Base-by-base conservation (phyloP, 805 yeast species). In the Yamadazyma paraphyllophila region DNA sequence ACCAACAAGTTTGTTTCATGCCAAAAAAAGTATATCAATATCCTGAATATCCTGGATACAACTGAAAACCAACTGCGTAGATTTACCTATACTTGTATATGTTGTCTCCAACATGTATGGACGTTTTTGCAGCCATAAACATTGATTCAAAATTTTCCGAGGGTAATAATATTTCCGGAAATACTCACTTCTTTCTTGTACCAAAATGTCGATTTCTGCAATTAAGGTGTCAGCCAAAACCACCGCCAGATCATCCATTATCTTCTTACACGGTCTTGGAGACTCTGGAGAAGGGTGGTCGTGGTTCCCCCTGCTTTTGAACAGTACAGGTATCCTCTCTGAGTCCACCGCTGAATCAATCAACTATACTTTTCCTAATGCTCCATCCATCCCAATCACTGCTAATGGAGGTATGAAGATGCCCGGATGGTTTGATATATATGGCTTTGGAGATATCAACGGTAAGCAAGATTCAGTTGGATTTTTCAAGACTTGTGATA, bases 281-380 rank as follows among this genome's bases (percentile, higher is more conserved):
- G 98, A 92, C 62, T 64, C 88, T 0, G 97, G 96, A 4, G 73
- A 75, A 13, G 97, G 97, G 1, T 92, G 97, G 97, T 72, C 79
- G 37, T 88, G 88, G 71, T 67, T 92, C 34, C 87, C 94, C 3
- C 84, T 82, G 33, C 67, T 80, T 44, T 75, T 87, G 20, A 74
- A 73, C 16, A 67, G 65, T 47, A 48, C 66, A 2, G 65, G 58
- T 41, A 15, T 75, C 61, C 14, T 83, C 76, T 27, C 45, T 10
- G 13, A 12, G 7, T 56, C 72, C 67, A 53, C 81, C 76, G 54
- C 75, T 77, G 67, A 66, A 2, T 49, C 60, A 15, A 65, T 67
- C 52, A 83, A 83, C 54, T 90, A 85, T 56, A 76, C 91, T n/a
- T 88, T 94, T 56, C 99, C 99, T 4, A 83, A 85, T 60, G 97